phyloP scores from a whole-genome alignment of 2,329 filamentous ascomycete genomes.

The Furcasterigmium furcatum region DNA sequence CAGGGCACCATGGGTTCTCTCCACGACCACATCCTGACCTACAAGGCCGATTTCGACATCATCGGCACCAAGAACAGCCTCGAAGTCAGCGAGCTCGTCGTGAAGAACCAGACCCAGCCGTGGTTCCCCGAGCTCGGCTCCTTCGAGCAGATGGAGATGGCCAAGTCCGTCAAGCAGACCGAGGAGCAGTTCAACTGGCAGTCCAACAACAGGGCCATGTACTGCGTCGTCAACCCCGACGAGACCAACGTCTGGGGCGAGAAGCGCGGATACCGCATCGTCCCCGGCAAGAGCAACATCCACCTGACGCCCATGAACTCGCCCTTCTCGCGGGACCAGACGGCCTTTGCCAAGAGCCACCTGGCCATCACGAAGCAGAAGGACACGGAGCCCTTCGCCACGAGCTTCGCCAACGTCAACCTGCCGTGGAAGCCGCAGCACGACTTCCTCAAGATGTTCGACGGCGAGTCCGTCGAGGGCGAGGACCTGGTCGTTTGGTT shows the following conservation, averaged over 20 bases:
- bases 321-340: slow-evolving; percentile 33
- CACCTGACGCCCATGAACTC: slow-evolving; percentile 42
- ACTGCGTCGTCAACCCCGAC: slow-evolving; percentile 41
- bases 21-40: slow-evolving; percentile 35
- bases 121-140: slow-evolving; percentile 31
- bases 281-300: slow-evolving; percentile 95
- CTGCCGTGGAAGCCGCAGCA: slow-evolving; percentile 31
- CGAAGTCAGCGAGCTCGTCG: slow-evolving; percentile 25
- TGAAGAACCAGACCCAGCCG: slow-evolving; percentile 25
- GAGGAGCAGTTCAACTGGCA: slow-evolving; percentile 32
- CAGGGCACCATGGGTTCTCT: slow-evolving; percentile 27
- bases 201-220: slow-evolving; percentile 38
- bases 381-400: slow-evolving; percentile 9
- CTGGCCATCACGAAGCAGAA: slow-evolving; percentile 29
- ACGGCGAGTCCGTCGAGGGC: slow-evolving; percentile 28
- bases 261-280: slow-evolving; percentile 91
- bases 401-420: slow-evolving; percentile 9
- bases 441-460: slow-evolving; percentile 37
- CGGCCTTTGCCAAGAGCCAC: slow-evolving; percentile 40
- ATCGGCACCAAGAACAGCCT: slow-evolving; percentile 28
- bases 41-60: slow-evolving; percentile 37
- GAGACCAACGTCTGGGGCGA: slow-evolving; percentile 44
- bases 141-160: slow-evolving; percentile 28
- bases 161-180: slow-evolving; percentile 14
- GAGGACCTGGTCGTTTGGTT: slow-evolving; percentile 40